Evolutionary conservation across 192 early-diverging fungal genomes (phyloP), one percentile per base, ranked within the genome.

Genomic region (Entophlyctis helioformis): DNA sequence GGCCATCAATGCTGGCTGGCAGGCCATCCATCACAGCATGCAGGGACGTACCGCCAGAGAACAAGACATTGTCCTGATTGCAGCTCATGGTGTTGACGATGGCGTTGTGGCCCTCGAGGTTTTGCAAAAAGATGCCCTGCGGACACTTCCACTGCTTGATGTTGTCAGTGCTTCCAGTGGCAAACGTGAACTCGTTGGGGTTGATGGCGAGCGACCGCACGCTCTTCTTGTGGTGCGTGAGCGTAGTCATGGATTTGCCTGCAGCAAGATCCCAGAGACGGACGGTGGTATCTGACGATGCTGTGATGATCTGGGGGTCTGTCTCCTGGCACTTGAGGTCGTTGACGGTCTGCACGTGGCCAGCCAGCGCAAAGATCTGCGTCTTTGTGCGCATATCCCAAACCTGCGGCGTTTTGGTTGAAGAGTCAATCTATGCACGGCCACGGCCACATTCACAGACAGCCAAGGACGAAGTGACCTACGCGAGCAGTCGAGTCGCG

Each of bases 381-480:
- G 84, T 80, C 62, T 91, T 95, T 25, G 96, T 96, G 44, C 96
- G 78, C 80, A 98, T 96, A 57, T 98, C 96, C 96, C 93, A 99
- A 11, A 96, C 77, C 82, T 84, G 56, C n/a, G 13, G 22, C 18
- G 18, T 25, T 16, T 10, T n/a, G 19, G 8, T 2, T 31, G 16
- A 60, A 23, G n/a, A n/a, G n/a, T n/a, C n/a, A n/a, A n/a, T n/a
- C n/a, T n/a, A n/a, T n/a, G n/a, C n/a, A n/a, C n/a, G n/a, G n/a
- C n/a, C n/a, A n/a, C n/a, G n/a, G n/a, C n/a, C n/a, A n/a, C n/a
- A n/a, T n/a, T n/a, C n/a, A n/a, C n/a, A n/a, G n/a, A n/a, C n/a
- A n/a, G n/a, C n/a, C n/a, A n/a, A n/a, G 12, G 51, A 16, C 15
- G 35, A 31, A 22, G 15, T 13, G n/a, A 65, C 71, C 44, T 69